These are phyloP conservation scores for Fusarium miscanthi DNA, from an alignment of 2,329 filamentous ascomycete species.

Conservation along the genomic window DNA sequence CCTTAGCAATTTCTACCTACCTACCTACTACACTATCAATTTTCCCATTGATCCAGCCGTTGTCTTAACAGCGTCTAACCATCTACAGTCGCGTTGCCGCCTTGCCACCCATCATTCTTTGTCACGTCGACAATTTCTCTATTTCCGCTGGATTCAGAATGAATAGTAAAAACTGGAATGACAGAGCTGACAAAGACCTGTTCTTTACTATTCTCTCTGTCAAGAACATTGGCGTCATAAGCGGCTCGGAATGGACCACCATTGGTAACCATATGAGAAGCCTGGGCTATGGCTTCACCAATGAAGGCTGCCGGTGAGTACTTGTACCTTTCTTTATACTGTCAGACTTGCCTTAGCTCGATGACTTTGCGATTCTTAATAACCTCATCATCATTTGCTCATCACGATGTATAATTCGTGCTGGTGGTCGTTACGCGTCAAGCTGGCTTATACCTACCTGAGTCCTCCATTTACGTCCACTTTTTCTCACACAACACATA, in stretches of 20 bases:
- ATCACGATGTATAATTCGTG: conserved; percentile 11
- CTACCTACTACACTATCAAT: conserved; percentile 54
- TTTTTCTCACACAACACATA: neutral
- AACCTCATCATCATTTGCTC: neutral
- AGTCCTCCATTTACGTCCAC: neutral
- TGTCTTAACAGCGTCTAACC: conserved; percentile 52
- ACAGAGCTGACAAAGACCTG: conserved; percentile 70
- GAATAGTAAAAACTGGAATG: conserved; percentile 71
- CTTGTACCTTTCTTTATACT: conserved; percentile 9
- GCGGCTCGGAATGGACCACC: conserved; percentile 69
- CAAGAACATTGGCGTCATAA: conserved; percentile 73
- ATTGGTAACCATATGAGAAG: conserved; percentile 71
- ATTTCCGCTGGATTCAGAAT: conserved; percentile 41
- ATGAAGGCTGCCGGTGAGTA: conserved; percentile 72
- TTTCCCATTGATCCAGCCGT: conserved; percentile 51
- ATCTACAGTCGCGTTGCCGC: conserved; percentile 32
- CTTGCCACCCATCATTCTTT: conserved; percentile 27
- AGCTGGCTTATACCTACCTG: conserved; percentile 27
- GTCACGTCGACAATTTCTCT: conserved; percentile 11
- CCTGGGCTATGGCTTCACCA: conserved; percentile 71
- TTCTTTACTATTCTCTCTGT: conserved; percentile 72
- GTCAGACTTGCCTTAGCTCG: neutral
- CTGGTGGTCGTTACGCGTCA: conserved; percentile 13
- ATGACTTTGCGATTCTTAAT: neutral
- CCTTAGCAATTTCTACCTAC: conserved; percentile 52